Conservation (phyloP, 2,329 filamentous ascomycete species). For the Berkeleyomyces basicola region DNA sequence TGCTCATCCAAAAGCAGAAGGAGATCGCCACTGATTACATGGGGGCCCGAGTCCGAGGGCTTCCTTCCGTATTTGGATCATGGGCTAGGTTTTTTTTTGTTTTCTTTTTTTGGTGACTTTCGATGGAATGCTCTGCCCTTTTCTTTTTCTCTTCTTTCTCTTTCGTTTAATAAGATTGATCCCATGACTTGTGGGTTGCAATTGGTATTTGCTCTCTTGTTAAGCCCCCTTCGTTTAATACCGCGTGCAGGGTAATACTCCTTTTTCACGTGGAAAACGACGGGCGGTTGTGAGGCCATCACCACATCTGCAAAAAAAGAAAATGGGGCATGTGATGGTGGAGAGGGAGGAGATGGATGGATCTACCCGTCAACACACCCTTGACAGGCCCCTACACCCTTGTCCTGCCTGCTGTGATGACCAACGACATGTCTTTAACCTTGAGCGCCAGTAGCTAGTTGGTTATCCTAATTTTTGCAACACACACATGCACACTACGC, state of each 20-base stretch:
- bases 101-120: background rate
- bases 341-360: too few relatives aligned
- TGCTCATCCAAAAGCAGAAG: background rate
- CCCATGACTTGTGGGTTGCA: too few relatives aligned
- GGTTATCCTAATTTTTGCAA: too few relatives aligned
- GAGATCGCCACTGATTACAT: background rate
- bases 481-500: too few relatives aligned
- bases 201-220: too few relatives aligned
- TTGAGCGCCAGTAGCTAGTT: background rate
- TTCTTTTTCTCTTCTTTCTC: background rate
- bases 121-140: too few relatives aligned
- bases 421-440: background rate
- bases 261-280: background rate
- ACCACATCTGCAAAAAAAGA: background rate
- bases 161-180: too few relatives aligned
- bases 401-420: background rate
- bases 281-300: background rate
- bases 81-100: background rate
- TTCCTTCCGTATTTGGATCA: background rate
- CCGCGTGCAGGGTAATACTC: too few relatives aligned
- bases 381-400: background rate
- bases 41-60: background rate
- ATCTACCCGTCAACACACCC: background rate
- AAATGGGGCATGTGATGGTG: too few relatives aligned
- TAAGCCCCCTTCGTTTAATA: too few relatives aligned